Base-by-base conservation (phyloP, 768 basidiomycete genomes). In the Rhizopogon roseolus region DNA sequence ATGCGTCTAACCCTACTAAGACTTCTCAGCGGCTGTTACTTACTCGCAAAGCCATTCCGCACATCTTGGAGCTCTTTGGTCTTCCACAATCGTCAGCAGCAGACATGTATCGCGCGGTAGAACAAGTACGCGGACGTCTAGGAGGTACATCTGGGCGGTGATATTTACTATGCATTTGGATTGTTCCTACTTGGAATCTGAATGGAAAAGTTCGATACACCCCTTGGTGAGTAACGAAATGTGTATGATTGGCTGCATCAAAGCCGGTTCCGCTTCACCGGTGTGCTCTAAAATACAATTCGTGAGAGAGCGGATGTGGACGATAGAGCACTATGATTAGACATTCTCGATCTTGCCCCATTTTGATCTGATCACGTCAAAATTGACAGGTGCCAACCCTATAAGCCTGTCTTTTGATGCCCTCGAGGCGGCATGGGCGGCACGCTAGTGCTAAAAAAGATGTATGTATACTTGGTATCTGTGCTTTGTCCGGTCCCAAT, bases 21-120 rank as follows among this genome's bases (percentile, higher is more conserved):
- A 9, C 41, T 54, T 50, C 55, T 17, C 66, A 72, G 43, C 63
- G 63, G 22, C 63, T 82, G 11, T 66, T 86, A 22, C 72, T 90
- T 7, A 73, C 73, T 13, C 76, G 72, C 19, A 76, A 79, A 17
- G 83, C 76, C 29, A 73, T 89, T 2, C 81, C 82, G 11, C 60
- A 62, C 22, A 76, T 90, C 49, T 60, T 81, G 16, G 58, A 68
- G 8, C 50, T 72, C 11, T 79, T 86, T 45, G 67, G 66, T 10
- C 67, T 88, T 27, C 71, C 78, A 8, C 59, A 71, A 29, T 71
- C 69, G 25, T 72, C 78, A 28, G 72, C 70, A 27, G 67, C 73
- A 34, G 81, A 85, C 60, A 65, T 90, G 41, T 73, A 79, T 58
- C 80, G 86, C 36, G 89, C 88, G 5, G 65, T 89, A 11, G 81